Conservation (phyloP, 345 rosid genomes). For the Moricandia arvensis region DNA sequence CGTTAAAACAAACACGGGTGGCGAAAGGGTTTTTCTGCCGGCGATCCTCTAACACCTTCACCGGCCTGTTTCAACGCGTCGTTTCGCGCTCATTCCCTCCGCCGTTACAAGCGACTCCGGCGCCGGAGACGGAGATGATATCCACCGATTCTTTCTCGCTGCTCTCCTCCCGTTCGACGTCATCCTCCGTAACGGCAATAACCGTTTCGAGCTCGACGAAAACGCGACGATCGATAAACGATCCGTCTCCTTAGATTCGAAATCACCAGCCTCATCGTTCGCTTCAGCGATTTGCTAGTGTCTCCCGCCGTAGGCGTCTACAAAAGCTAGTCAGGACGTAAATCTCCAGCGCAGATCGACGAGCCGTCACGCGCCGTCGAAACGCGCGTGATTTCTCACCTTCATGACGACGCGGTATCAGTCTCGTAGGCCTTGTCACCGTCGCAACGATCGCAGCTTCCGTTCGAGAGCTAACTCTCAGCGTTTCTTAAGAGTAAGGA, state of each 20-base stretch:
- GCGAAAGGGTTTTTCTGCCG: slow-evolving; percentile 67
- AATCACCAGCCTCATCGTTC: slow-evolving; percentile 57
- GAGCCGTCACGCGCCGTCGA: slow-evolving; percentile 27
- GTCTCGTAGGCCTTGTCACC: slow-evolving; percentile 56
- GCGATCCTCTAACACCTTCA: slow-evolving; percentile 82
- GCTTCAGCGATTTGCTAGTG: slow-evolving; percentile 60
- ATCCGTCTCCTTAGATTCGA: slow-evolving; percentile 60
- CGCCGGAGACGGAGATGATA: slow-evolving; percentile 39
- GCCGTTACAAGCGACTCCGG: slow-evolving; percentile 48
- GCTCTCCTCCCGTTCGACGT: slow-evolving; percentile 64
- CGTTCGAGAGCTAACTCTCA: slow-evolving; percentile 52
- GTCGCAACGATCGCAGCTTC: slow-evolving; percentile 68
- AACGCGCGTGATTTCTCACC: slow-evolving; percentile 59
- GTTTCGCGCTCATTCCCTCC: slow-evolving; percentile 55
- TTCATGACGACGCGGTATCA: slow-evolving; percentile 54
- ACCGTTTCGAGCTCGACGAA: slow-evolving; percentile 65
- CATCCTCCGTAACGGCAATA: slow-evolving; percentile 70
- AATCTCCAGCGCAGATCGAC: slow-evolving; percentile 73
- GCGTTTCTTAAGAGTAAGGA: slow-evolving; percentile 33
- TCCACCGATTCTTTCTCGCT: slow-evolving; percentile 67
- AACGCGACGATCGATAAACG: slow-evolving; percentile 82
- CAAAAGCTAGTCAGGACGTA: too few species aligned
- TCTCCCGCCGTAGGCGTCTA: slow-evolving; percentile 51
- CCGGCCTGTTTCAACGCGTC: slow-evolving; percentile 90
- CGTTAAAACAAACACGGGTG: slow-evolving; percentile 54